A percentile compares a stretch with the other conserved stretches of the same genome.
These are phyloP conservation scores for Nakaseomyces sp. DNA, from an alignment of 1,139 yeast species.

Conservation along the genomic window DNA sequence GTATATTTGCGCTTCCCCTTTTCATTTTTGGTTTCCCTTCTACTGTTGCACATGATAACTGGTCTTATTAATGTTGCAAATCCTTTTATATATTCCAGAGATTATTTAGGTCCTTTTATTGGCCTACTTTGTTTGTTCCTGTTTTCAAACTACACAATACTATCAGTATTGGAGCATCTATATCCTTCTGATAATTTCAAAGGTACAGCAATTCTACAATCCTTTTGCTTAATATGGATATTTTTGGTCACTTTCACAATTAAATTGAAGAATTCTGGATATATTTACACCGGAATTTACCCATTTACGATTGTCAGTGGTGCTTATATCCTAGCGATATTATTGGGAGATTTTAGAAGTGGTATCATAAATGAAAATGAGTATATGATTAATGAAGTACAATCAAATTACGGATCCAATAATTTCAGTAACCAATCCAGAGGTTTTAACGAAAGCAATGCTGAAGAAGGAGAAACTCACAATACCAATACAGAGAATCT, in stretches of 20 bases:
- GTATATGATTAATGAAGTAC: background rate
- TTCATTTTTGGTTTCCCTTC: conserved; percentile 40
- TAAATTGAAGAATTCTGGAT: conserved; percentile 35
- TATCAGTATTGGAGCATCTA: conserved; percentile 44
- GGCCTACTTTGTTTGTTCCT: conserved; percentile 40
- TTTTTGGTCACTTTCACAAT: conserved; percentile 44
- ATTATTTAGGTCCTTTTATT: conserved; percentile 42
- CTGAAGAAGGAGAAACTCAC: conserved; percentile 6
- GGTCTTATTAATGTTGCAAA: conserved; percentile 31
- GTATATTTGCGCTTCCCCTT: conserved; percentile 52
- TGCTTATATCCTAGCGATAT: conserved; percentile 22
- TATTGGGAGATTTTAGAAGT: conserved; percentile 12
- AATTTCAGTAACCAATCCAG: background rate
- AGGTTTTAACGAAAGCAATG: conserved; percentile 7
- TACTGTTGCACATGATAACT: conserved; percentile 31
- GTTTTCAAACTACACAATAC: conserved; percentile 45
- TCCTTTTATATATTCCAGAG: conserved; percentile 53
- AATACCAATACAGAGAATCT: background rate
- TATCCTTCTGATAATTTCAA: conserved; percentile 65
- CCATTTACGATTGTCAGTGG: conserved; percentile 42
- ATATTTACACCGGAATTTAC: conserved; percentile 56
- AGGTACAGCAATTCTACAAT: conserved; percentile 52
- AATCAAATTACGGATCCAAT: background rate
- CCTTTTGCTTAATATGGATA: conserved; percentile 50
- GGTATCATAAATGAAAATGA: background rate